Evolutionary conservation across 441 rosid species (phyloP).

Genomic region (Aleurites moluccanus): DNA sequence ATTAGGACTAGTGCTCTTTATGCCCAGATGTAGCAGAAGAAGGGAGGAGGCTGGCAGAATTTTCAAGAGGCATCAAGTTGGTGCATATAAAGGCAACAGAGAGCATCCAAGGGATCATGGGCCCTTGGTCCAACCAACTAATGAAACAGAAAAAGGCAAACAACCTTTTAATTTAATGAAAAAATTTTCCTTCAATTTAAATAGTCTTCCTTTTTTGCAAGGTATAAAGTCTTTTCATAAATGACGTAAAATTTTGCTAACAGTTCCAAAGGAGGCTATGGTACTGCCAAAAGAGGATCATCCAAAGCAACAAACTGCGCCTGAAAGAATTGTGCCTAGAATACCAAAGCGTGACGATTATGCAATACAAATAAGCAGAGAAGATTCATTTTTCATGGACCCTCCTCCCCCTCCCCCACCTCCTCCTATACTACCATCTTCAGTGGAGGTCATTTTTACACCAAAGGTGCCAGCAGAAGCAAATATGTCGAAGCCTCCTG

Average conservation of each 20-base stretch:
- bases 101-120: slow-evolving; percentile 48
- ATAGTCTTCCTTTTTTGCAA: slow-evolving; percentile 7
- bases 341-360: slow-evolving; percentile 48
- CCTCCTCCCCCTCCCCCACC: slow-evolving; percentile 30
- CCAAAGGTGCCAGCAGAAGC: slow-evolving; percentile 52
- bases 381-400: slow-evolving; percentile 39
- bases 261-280: slow-evolving; percentile 46
- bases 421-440: slow-evolving; percentile 43
- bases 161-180: slow-evolving; percentile 17
- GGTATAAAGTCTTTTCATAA: slow-evolving; percentile 11
- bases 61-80: slow-evolving; percentile 64
- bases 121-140: slow-evolving; percentile 44
- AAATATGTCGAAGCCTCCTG: slow-evolving; percentile 45
- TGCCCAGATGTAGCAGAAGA: slow-evolving; percentile 55
- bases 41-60: slow-evolving; percentile 46
- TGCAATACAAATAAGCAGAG: slow-evolving; percentile 54
- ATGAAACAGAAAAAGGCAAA: slow-evolving; percentile 65
- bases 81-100: slow-evolving; percentile 63
- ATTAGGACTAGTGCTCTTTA: slow-evolving; percentile 47
- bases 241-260: slow-evolving; percentile 16
- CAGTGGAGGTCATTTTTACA: slow-evolving; percentile 48
- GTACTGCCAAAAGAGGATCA: slow-evolving; percentile 34
- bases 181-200: background rate
- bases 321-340: slow-evolving; percentile 43
- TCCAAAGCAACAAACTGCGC: slow-evolving; percentile 49